A percentile compares a stretch with the other conserved stretches of the same genome.
Evolutionary conservation across 495 filamentous ascomycete species (phyloP).

Genomic region (Gamarada debralockiae): DNA sequence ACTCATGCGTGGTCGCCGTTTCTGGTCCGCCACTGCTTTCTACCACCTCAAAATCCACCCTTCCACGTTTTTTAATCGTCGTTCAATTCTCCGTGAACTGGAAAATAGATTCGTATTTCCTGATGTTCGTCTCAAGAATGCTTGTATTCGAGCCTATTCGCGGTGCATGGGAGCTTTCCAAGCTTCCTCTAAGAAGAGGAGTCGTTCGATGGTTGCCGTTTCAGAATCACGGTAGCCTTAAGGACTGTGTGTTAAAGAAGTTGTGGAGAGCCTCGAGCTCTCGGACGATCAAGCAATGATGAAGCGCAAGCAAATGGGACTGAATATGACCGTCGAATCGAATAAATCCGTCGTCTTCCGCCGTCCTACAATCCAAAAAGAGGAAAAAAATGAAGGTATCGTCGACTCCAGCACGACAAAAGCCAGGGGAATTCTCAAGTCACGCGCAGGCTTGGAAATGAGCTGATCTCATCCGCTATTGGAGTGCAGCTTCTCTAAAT

Average conservation of each 20-base stretch:
- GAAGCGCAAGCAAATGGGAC: constrained; percentile 11
- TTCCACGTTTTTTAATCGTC: not conserved
- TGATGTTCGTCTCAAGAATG: not conserved
- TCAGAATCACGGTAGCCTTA: constrained; percentile 7
- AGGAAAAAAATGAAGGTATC: constrained; percentile 6
- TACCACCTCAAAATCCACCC: not conserved
- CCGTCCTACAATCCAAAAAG: not conserved
- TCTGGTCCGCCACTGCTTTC: constrained; percentile 2
- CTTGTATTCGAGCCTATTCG: not conserved
- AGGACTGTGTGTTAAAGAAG: not conserved
- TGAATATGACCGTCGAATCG: not conserved
- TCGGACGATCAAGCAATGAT: constrained; percentile 22
- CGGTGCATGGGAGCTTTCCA: not conserved
- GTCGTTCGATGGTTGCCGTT: constrained; percentile 2
- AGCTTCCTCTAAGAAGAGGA: not conserved
- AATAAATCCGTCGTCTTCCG: not conserved
- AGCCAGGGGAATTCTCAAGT: not conserved
- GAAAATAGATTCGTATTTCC: not conserved
- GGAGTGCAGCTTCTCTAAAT: not conserved
- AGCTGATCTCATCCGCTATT: not conserved
- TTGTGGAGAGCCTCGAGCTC: constrained; percentile 22
- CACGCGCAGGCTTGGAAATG: not conserved
- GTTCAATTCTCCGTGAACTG: not conserved
- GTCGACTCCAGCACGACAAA: not conserved
- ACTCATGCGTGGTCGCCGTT: constrained; percentile 14